phyloP scores from a whole-genome alignment of 2,329 filamentous ascomycete genomes.

The Daldinia sp. region DNA sequence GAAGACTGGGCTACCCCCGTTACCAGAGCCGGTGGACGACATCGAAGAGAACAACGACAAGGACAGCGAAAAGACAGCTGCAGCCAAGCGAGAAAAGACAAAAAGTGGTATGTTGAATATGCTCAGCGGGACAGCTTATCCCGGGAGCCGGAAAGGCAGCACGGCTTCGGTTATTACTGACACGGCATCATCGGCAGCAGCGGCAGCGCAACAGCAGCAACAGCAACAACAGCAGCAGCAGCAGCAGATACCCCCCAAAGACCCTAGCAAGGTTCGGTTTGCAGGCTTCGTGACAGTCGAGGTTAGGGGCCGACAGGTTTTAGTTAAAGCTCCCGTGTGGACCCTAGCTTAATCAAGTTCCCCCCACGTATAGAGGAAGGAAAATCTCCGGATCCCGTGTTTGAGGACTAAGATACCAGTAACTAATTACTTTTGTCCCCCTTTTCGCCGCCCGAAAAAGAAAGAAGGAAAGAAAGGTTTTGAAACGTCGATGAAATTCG shows the following conservation, averaged over 20 bases:
- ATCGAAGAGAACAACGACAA: constrained; percentile 53
- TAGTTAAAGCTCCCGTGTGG: constrained; percentile 83
- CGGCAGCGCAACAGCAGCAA: constrained; percentile 42
- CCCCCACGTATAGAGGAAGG: not conserved
- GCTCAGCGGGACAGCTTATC: constrained; percentile 48
- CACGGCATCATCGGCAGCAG: constrained; percentile 52
- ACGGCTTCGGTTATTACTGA: constrained; percentile 57
- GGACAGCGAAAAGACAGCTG: constrained; percentile 54
- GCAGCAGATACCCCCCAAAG: constrained; percentile 55
- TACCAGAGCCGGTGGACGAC: constrained; percentile 60
- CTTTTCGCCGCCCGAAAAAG: not conserved
- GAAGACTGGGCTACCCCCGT: constrained; percentile 73
- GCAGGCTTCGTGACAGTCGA: constrained; percentile 81
- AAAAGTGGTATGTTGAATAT: constrained; percentile 62
- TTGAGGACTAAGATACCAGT: constrained; percentile 4
- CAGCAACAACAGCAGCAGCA: constrained; percentile 34
- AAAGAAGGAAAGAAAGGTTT: not conserved
- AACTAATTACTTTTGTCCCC: not conserved
- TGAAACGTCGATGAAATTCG: not conserved
- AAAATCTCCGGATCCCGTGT: not conserved
- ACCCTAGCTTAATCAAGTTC: constrained; percentile 57
- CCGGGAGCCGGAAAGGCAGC: constrained; percentile 52
- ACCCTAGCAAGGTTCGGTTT: constrained; percentile 73
- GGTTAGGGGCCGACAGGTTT: constrained; percentile 79
- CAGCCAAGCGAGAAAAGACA: constrained; percentile 56